A percentile compares a stretch with the other conserved stretches of the same genome.
phyloP scores from a whole-genome alignment of 2,329 filamentous ascomycete genomes.

The Pseudovirgaria hyperparasitica region DNA sequence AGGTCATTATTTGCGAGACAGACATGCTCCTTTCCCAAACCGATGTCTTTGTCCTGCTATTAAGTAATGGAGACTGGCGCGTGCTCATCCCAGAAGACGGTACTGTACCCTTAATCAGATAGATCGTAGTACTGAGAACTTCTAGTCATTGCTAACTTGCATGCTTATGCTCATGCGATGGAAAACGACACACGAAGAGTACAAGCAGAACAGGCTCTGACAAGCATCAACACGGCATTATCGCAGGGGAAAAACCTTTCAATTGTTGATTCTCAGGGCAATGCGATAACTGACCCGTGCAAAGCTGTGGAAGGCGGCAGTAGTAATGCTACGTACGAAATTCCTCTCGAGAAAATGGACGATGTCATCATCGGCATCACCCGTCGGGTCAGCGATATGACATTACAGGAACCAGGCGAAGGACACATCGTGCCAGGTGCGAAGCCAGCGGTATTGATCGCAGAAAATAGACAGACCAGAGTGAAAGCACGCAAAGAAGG shows the following conservation, averaged over 20 bases:
- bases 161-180: slow-evolving; percentile 1
- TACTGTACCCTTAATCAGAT: slow-evolving; percentile 1
- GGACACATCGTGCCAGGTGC: not conserved
- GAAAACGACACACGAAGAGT: not conserved
- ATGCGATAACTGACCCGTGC: slow-evolving; percentile 1
- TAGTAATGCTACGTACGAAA: not conserved
- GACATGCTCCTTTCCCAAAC: slow-evolving; percentile 1
- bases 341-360: too few species aligned
- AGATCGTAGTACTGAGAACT: not conserved
- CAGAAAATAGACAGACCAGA: slow-evolving; percentile 1
- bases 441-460: slow-evolving; percentile 1
- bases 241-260: slow-evolving; percentile 1
- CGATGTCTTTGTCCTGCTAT: slow-evolving; percentile 1
- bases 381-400: slow-evolving; percentile 2
- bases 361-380: slow-evolving; percentile 2
- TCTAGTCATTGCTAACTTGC: slow-evolving; percentile 1
- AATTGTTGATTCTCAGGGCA: slow-evolving; percentile 1
- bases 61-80: slow-evolving; percentile 1
- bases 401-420: not conserved
- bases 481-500: slow-evolving; percentile 1
- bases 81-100: slow-evolving; percentile 1
- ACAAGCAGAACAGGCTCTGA: not conserved
- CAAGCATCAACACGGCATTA: not conserved
- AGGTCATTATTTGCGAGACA: slow-evolving; percentile 3
- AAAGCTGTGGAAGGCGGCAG: not conserved